A percentile compares a stretch with the other conserved stretches of the same genome.
Evolutionary conservation across 1,139 yeast species (phyloP).

Genomic region (Eremothecium sinecaudum): DNA sequence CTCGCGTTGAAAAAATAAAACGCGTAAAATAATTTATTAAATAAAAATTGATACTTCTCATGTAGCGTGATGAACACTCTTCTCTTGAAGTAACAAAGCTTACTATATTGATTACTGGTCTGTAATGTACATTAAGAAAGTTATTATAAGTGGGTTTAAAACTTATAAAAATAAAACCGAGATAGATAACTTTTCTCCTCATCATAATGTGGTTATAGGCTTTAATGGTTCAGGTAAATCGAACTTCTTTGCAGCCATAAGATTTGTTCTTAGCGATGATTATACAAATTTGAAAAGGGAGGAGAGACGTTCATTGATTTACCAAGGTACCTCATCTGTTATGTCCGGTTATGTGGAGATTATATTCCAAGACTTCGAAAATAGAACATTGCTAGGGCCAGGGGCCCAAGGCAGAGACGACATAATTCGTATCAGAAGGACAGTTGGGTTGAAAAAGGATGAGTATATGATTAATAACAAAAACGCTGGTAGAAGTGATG

Average conservation of each 20-base stretch:
- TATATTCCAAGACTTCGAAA: conserved; percentile 70
- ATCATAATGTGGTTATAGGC: conserved; percentile 86
- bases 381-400: conserved; percentile 58
- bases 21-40: background rate
- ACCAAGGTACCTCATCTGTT: conserved; percentile 85
- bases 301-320: conserved; percentile 79
- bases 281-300: conserved; percentile 81
- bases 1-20: background rate
- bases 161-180: conserved; percentile 82
- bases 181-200: conserved; percentile 68
- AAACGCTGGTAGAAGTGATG: conserved; percentile 70
- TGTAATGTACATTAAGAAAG: conserved; percentile 36
- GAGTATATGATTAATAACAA: conserved; percentile 73
- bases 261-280: conserved; percentile 88
- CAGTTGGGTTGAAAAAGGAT: conserved; percentile 87
- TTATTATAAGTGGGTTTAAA: conserved; percentile 85
- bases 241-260: conserved; percentile 88
- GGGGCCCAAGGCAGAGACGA: conserved; percentile 35
- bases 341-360: conserved; percentile 92
- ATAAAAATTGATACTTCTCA: background rate
- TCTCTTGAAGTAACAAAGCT: background rate
- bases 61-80: background rate
- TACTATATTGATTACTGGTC: background rate
- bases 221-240: conserved; percentile 96
- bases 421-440: conserved; percentile 67